phyloP scores from a whole-genome alignment of 306 rosid species.

The Dryas drummondii region DNA sequence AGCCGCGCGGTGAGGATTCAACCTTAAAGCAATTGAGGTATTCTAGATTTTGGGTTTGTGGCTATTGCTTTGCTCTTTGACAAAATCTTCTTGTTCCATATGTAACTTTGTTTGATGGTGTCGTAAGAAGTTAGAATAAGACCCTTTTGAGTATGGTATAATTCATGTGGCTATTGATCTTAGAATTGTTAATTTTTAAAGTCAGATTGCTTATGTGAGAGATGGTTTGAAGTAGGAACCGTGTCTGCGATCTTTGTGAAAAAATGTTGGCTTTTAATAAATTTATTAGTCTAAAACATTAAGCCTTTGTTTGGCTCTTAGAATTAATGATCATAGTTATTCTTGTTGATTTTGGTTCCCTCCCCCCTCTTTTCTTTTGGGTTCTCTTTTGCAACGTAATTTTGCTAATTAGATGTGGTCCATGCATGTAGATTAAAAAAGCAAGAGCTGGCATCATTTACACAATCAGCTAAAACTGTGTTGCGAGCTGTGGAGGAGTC shows the following conservation, averaged over 20 bases:
- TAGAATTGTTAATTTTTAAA: neutral
- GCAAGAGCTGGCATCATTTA: slow-evolving; percentile 65
- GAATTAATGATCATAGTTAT: neutral
- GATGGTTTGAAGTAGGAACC: no score
- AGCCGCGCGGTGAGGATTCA: slow-evolving; percentile 50
- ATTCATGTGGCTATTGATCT: neutral
- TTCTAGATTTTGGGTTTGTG: neutral
- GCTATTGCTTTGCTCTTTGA: neutral
- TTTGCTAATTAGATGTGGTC: slow-evolving; percentile 14
- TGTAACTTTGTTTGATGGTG: neutral
- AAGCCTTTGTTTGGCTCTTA: neutral
- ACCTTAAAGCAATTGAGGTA: slow-evolving; percentile 76
- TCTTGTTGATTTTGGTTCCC: neutral
- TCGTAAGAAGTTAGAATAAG: neutral
- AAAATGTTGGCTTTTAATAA: no score
- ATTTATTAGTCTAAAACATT: neutral
- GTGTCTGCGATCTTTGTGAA: no score
- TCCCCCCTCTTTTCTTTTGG: neutral
- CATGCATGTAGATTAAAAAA: slow-evolving; percentile 56
- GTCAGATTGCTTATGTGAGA: neutral
- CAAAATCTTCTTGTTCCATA: neutral
- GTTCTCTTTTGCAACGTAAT: neutral
- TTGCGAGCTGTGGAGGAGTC: slow-evolving; percentile 59
- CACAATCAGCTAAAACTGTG: slow-evolving; percentile 61
- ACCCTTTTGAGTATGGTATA: neutral